Percentiles rank a stretch among this genome's conserved stretches.
phyloP scores from a whole-genome alignment of 345 rosid species.

The Populus deltoides region DNA sequence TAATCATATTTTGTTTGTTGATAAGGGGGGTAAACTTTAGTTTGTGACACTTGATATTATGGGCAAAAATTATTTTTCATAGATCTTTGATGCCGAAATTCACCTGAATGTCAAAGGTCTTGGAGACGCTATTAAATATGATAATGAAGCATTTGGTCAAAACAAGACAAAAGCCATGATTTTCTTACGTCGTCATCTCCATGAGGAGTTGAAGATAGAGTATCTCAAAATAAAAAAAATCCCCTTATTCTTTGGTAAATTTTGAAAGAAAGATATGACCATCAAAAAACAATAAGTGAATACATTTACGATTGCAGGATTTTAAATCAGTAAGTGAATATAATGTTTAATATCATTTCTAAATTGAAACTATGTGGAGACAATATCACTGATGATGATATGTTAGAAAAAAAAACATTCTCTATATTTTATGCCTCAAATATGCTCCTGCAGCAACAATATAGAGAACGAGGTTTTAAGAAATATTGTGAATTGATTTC shows the following conservation, averaged over 20 bases:
- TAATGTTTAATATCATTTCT: not conserved
- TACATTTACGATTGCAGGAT: not conserved
- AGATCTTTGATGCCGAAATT: not conserved
- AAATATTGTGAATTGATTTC: not conserved
- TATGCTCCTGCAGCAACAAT: not conserved
- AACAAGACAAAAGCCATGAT: not conserved
- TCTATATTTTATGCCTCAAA: not conserved
- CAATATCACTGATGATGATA: not conserved
- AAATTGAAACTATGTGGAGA: not conserved
- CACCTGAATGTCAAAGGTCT: not conserved
- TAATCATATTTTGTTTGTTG: too few relatives aligned
- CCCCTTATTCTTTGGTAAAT: not conserved
- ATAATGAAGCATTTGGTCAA: not conserved
- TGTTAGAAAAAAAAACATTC: not conserved
- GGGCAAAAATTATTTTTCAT: too few relatives aligned
- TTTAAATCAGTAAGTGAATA: constrained; percentile 5
- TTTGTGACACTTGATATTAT: too few relatives aligned
- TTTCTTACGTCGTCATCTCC: not conserved
- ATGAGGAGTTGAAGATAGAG: not conserved
- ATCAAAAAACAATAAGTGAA: not conserved
- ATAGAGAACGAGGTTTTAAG: not conserved
- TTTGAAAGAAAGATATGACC: constrained; percentile 5
- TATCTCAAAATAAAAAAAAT: not conserved
- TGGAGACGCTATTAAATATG: constrained; percentile 1
- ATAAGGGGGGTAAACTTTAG: too few relatives aligned